Base-by-base conservation (phyloP, 768 basidiomycete species). In the Ramaria rubella region DNA sequence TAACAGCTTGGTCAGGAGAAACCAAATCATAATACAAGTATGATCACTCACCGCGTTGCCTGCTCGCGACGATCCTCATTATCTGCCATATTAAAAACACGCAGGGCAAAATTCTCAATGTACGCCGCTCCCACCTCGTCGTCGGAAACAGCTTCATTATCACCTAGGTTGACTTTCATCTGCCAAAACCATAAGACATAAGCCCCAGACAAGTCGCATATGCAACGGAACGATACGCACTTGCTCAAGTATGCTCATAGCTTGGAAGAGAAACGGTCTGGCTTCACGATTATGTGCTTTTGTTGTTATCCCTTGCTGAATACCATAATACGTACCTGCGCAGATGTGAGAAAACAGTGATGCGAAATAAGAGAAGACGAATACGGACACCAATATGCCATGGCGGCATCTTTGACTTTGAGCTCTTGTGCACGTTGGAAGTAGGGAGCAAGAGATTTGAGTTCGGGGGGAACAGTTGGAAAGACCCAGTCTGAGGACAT, bases 301-400 rank as follows among this genome's bases (percentile, higher is more conserved):
- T 19, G 81, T 76, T 58, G 86, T 87, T 66, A 88, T 72, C 50
- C 92, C 94, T 43, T 87, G 73, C 69, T 96, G 90, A 0, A 92
- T 90, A 58, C 92, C 94, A 69, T 93, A 87, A 75, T 93, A 96
- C 42, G 87, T 86, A 73, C 86, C 92, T 94, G 69, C 5, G 15
- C n/a, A 42, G 27, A 30, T 31, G 8, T 12, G n/a, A 15, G 40
- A 42, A 7, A 42, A 7, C 7, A 42, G 11, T 4, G 23, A 42
- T 7, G 23, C 23, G 5, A 43, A 61, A 31, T 30, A 27, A 42
- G 21, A 43, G 5, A 27, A 31, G 15, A 30, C 2, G 19, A 33
- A 19, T 55, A 75, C 90, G 62, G 70, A 95, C 95, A 94, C 94
- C 95, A 99, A 68, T 98, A 98, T 4, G 90, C 81, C 65, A 98